Evolutionary conservation across 805 yeast genomes (phyloP), one percentile per base, ranked within the genome.

Genomic region (Saturnispora dispora): DNA sequence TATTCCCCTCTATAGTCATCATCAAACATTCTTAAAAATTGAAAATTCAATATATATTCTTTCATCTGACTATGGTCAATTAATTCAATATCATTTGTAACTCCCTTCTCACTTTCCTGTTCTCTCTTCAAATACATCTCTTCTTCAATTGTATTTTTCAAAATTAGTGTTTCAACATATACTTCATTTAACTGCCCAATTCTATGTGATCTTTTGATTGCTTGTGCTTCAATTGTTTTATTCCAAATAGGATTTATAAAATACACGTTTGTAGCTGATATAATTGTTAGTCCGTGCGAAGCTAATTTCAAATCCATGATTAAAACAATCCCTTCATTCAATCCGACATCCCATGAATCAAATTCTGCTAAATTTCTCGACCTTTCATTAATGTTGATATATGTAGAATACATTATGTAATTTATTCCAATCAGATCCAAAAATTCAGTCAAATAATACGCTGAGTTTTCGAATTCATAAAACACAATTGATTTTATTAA

Each of bases 201-300:
- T 64, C 89, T 74, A 64, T 83, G 90, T 0, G 88, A 84, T 68
- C 90, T 75, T 56, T 84, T 82, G 46, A 83, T 81, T 0, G 88
- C 88, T 58, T 83, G 89, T 0, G 88, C 88, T 60, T 83, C 89
- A 18, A 79, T 70, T 0, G 85, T 75, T 51, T 79, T 71, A 55
- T 74, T 78, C 89, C 88, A 83, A 1, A 83, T 82, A 1, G 88
- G 88, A 56, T 76, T 81, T n/a, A 83, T 69, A 60, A 83, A 82
- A 59, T 81, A 83, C 2, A 83, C 85, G 49, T 80, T 70, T 0
- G 88, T 81, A 3, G 89, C 89, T 0, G 82, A 72, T 18, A 80
- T 76, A 7, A 83, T 81, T 0, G 85, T 82, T 42, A 83, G 62
- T 0, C 89, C 89, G 65, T 82, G 87, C 0, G 89, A 71, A 0